Conservation (phyloP, 352 stramenopile species). For the Phytopythium sindhum region DNA sequence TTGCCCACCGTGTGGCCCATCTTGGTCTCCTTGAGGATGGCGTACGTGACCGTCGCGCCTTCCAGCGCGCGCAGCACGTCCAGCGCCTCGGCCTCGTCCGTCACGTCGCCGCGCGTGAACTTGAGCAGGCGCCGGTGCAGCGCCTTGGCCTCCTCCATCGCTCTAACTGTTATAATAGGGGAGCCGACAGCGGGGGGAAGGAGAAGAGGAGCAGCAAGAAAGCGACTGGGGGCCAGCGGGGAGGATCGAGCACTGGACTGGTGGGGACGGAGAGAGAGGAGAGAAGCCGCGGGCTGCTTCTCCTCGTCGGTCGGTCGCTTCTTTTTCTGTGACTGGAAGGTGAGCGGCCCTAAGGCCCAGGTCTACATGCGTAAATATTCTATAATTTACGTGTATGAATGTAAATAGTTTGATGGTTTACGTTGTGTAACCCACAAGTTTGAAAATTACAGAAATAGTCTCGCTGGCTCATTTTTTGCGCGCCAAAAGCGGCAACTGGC, state of each 20-base stretch:
- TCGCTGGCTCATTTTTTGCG: background rate
- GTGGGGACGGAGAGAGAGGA: no score
- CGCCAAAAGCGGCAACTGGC: background rate
- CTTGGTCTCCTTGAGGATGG: constrained; percentile 82
- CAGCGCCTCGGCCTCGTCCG: constrained; percentile 52
- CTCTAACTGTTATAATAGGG: no score
- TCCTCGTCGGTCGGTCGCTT: background rate
- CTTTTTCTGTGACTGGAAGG: constrained; percentile 2
- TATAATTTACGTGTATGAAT: no score
- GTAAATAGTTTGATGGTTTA: no score
- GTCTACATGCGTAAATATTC: no score
- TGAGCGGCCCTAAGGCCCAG: background rate
- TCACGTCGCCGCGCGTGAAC: constrained; percentile 60
- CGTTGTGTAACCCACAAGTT: background rate
- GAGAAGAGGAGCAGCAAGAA: no score
- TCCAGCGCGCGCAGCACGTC: constrained; percentile 66
- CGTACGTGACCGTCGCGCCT: constrained; percentile 50
- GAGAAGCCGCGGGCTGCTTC: no score
- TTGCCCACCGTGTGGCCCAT: constrained; percentile 84
- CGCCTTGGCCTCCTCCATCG: constrained; percentile 66
- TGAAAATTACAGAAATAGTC: background rate
- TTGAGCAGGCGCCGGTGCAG: constrained; percentile 72
- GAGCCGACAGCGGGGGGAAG: no score
- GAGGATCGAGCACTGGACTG: no score
- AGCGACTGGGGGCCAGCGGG: no score